Evolutionary conservation across 2,329 filamentous ascomycete genomes (phyloP).

Genomic region (Colletotrichum chlorophyti): DNA sequence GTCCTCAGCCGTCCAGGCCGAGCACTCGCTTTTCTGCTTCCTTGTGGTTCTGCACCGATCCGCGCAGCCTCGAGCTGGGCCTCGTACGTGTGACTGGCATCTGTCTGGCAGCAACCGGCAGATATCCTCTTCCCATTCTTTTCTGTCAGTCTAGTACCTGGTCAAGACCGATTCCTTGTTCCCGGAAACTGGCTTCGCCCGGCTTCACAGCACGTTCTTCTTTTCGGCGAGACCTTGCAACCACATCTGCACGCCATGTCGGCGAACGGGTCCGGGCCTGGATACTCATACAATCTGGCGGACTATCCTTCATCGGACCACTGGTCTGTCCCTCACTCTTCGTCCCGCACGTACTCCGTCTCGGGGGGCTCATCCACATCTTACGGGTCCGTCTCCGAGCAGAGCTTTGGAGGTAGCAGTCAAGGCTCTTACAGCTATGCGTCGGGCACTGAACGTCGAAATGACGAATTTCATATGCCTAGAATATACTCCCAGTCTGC

Average conservation of each 20-base stretch:
- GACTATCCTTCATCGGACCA: neutral
- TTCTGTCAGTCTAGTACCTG: neutral
- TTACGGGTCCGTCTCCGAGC: neutral
- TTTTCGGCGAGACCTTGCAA: neutral
- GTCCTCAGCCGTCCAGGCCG: neutral
- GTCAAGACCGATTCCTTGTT: neutral
- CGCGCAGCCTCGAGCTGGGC: neutral
- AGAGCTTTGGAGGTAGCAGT: neutral
- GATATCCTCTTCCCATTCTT: neutral
- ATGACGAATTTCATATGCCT: neutral
- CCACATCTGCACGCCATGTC: conserved; percentile 2
- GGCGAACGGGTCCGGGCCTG: neutral
- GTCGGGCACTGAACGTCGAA: neutral
- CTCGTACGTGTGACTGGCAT: neutral
- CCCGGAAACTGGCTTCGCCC: too few species aligned
- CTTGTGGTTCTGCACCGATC: neutral
- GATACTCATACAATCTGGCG: neutral
- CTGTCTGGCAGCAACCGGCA: neutral
- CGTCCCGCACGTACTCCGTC: neutral
- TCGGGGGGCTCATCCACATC: conserved; percentile 6
- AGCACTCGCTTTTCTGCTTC: neutral
- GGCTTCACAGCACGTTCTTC: too few species aligned
- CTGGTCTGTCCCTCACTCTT: neutral
- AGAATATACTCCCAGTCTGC: conserved; percentile 29
- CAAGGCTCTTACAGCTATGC: conserved; percentile 12